Conservation (phyloP, 2,329 filamentous ascomycete genomes). For the Diaporthe australafricana region DNA sequence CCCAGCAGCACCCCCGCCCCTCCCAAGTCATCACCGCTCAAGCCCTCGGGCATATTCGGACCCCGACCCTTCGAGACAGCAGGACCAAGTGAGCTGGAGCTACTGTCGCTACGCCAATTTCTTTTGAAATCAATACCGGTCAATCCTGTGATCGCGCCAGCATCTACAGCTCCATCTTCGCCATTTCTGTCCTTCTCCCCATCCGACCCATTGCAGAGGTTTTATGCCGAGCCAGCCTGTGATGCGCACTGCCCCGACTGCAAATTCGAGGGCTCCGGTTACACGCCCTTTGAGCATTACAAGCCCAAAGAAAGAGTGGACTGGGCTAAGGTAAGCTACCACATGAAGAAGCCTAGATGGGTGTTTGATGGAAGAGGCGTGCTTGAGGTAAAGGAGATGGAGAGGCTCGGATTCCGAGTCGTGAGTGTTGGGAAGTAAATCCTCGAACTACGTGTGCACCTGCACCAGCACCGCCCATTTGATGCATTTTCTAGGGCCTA, state of each 20-base stretch:
- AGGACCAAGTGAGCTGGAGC: constrained; percentile 56
- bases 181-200: background rate
- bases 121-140: constrained; percentile 49
- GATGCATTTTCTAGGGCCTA: too few species aligned
- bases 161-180: background rate
- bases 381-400: constrained; percentile 60
- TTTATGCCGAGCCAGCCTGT: constrained; percentile 58
- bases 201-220: constrained; percentile 58
- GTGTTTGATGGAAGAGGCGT: constrained; percentile 69
- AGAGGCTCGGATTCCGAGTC: constrained; percentile 62
- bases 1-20: background rate
- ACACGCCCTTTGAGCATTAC: constrained; percentile 58
- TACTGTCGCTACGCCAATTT: constrained; percentile 61
- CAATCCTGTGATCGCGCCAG: too few species aligned
- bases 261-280: constrained; percentile 54
- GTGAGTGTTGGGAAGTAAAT: constrained; percentile 61
- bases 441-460: background rate
- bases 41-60: constrained; percentile 52
- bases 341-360: constrained; percentile 66
- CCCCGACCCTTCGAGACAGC: constrained; percentile 57
- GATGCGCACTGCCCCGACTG: constrained; percentile 63
- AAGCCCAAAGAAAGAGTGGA: constrained; percentile 60
- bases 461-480: too few species aligned
- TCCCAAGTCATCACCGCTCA: background rate
- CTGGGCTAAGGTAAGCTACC: constrained; percentile 61